These are phyloP conservation scores for Corchorus olitorius DNA, from an alignment of 345 rosid genomes.

Conservation along the genomic window DNA sequence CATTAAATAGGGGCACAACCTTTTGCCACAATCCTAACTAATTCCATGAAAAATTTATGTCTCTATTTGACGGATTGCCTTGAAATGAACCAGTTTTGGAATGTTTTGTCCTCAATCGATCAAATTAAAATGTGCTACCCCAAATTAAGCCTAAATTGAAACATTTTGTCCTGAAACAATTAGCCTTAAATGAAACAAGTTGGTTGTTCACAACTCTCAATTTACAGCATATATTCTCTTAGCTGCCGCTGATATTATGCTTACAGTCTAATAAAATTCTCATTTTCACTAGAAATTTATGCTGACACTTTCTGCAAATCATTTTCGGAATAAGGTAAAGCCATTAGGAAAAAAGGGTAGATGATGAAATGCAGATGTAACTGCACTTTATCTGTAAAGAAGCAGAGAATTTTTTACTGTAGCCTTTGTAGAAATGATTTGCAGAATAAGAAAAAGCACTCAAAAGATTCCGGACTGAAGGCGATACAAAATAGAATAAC, in stretches of 20 bases:
- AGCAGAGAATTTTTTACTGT: not conserved
- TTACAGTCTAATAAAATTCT: not conserved
- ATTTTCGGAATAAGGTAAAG: slow-evolving; percentile 21
- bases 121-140: no score
- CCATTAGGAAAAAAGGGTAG: not conserved
- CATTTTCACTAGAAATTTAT: not conserved
- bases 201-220: not conserved
- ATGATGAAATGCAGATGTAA: slow-evolving; percentile 19
- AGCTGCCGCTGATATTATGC: not conserved
- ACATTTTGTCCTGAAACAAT: no score
- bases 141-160: no score
- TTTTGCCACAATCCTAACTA: no score
- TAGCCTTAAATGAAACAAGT: no score
- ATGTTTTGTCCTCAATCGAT: no score
- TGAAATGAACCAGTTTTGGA: no score
- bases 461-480: slow-evolving; percentile 31
- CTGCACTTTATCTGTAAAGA: not conserved
- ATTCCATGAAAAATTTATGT: no score
- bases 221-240: slow-evolving; percentile 19
- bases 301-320: slow-evolving; percentile 12
- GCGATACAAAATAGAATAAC: slow-evolving; percentile 2
- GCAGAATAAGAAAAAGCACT: slow-evolving; percentile 17
- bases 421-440: slow-evolving; percentile 18
- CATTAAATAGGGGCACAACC: no score
- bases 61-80: no score